Evolutionary conservation across 108 stramenopile species (phyloP), one percentile per base, ranked within the genome.

Genomic region (Craspedostauros australis): DNA sequence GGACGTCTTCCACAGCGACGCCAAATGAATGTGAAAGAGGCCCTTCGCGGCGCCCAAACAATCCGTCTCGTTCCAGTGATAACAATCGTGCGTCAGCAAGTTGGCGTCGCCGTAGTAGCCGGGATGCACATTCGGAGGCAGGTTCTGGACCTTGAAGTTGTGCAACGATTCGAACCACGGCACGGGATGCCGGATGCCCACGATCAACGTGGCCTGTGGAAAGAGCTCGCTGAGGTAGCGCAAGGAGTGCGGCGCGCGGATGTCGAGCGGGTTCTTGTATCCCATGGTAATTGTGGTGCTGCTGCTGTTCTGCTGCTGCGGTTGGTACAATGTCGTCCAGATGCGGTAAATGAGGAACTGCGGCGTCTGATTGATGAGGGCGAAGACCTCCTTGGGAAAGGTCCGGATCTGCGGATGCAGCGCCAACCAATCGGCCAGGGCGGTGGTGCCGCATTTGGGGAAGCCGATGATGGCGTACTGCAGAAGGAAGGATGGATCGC

Each of bases 391-490:
- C 49, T 22, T 12, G 0, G 44, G 57, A 0, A 38, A 32, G 20
- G 11, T 11, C 12, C 12, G 46, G 3, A 54, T 47, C 43, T 46
- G 66, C 33, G 18, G 37, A 22, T 36, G 45, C n/a, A 18, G 0
- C 2, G 57, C 26, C 19, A 56, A 21, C 40, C 40, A 64, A 21
- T 56, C 36, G 40, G 42, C 32, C 48, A 75, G 26, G 31, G 66
- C 68, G 8, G 75, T 68, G 3, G 76, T 77, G 5, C 82, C 82
- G 28, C 66, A 70, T 61, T 84, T 84, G 20, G 78, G 78, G 55
- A 78, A 78, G 4, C 75, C 82, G n/a, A 84, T 64, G 31, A 84
- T 77, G 3, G 75, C 75, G 57, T 79, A 79, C 49, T 84, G 73
- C 41, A 84, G 47, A 4, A 71, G 32, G 21, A 54, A 62, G 11